phyloP scores from a whole-genome alignment of 169 alveolate species.

The Eimeria sp. region DNA sequence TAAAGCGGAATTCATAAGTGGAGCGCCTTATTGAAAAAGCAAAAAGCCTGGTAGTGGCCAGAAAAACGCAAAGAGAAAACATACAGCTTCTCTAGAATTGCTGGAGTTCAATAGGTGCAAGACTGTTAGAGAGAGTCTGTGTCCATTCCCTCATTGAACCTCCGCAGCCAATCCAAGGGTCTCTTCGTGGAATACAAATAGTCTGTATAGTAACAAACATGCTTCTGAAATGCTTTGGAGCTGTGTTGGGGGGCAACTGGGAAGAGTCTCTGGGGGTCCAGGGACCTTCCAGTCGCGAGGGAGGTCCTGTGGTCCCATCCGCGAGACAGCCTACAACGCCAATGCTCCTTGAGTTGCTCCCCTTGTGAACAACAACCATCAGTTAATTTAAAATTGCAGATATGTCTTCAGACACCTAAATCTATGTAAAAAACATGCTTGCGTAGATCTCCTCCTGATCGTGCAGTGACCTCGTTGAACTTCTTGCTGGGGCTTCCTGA shows the following conservation, averaged over 20 bases:
- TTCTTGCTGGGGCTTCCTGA: conserved; percentile 33
- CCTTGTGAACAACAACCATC: background rate
- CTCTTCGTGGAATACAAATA: background rate
- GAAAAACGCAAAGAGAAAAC: conserved; percentile 9
- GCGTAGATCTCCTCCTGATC: conserved; percentile 16
- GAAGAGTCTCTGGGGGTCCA: background rate
- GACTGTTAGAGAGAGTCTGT: conserved; percentile 25
- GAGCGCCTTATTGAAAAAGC: background rate
- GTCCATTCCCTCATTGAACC: conserved; percentile 40
- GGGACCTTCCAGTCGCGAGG: conserved; percentile 28
- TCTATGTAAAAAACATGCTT: background rate
- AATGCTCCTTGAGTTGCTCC: background rate
- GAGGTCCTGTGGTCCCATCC: conserved; percentile 64
- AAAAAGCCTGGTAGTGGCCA: background rate
- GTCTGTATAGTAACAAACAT: background rate
- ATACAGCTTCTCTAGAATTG: background rate
- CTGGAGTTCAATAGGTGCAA: conserved; percentile 61
- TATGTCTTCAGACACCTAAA: conserved; percentile 11
- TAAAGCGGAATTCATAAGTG: conserved; percentile 4
- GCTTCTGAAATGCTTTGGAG: background rate
- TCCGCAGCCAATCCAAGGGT: background rate
- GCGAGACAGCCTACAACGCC: conserved; percentile 14
- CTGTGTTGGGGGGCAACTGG: background rate
- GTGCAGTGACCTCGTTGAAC: conserved; percentile 73
- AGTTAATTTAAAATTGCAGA: background rate